A percentile compares a stretch with the other conserved stretches of the same genome.
Evolutionary conservation across 2,329 filamentous ascomycete species (phyloP).

Genomic region (Aspergillus carbonarius): DNA sequence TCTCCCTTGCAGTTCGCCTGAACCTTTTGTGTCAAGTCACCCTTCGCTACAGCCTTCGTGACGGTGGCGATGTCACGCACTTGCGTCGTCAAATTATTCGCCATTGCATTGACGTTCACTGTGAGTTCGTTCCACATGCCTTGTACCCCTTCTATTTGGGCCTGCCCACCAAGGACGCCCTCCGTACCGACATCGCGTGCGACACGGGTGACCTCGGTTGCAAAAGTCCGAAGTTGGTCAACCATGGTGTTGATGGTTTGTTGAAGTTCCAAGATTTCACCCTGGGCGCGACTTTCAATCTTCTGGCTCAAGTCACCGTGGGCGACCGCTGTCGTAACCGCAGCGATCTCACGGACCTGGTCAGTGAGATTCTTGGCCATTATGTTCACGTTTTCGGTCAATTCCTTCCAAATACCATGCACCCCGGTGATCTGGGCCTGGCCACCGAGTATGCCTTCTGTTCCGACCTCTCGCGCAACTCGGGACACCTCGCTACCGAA

Average conservation of each 20-base stretch:
- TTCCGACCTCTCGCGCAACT: slow-evolving; percentile 92
- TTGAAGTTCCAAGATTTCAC: slow-evolving; percentile 79
- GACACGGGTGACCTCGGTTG: slow-evolving; percentile 78
- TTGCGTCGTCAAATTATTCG: slow-evolving; percentile 81
- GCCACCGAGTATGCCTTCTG: slow-evolving; percentile 88
- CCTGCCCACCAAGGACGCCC: slow-evolving; percentile 78
- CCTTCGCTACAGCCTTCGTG: slow-evolving; percentile 69
- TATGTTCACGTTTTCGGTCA: slow-evolving; percentile 85
- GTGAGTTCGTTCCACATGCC: slow-evolving; percentile 88
- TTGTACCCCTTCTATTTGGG: slow-evolving; percentile 78
- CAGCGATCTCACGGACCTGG: slow-evolving; percentile 82
- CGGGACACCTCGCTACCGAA: slow-evolving; percentile 96
- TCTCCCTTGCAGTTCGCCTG: slow-evolving; percentile 89
- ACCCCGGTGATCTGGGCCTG: slow-evolving; percentile 93
- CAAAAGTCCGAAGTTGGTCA: slow-evolving; percentile 78
- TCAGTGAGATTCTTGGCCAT: slow-evolving; percentile 82
- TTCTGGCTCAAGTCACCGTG: slow-evolving; percentile 82
- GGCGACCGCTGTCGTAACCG: slow-evolving; percentile 78
- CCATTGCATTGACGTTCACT: slow-evolving; percentile 85
- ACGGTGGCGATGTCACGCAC: slow-evolving; percentile 90
- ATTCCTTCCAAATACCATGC: slow-evolving; percentile 95
- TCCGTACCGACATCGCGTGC: slow-evolving; percentile 82
- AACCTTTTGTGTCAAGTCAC: slow-evolving; percentile 95
- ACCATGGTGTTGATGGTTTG: slow-evolving; percentile 91
- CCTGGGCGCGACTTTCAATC: slow-evolving; percentile 75